Evolutionary conservation across 75 land plant species (phyloP), one percentile per base, ranked within the genome.

Genomic region (Pinus tabuliformis): DNA sequence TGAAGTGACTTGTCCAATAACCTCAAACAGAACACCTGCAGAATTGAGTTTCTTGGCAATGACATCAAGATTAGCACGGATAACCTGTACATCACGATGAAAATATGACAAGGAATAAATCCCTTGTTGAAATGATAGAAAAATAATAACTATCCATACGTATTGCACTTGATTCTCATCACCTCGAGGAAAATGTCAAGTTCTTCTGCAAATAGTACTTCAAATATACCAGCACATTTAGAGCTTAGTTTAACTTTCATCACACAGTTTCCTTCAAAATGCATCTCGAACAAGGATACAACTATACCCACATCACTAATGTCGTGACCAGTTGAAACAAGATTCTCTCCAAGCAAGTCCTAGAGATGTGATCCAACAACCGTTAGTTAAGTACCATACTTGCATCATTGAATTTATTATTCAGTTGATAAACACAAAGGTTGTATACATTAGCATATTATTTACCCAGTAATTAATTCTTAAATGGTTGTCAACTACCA

Each of bases 1-100:
- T 22, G 77, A 30, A 39, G 86, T 91, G 3, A 92, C 95, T 70
- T 83, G 78, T 56, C 99, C 99, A 83, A 94, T 89, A 16, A 90
- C 78, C 42, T 85, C 85, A 76, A 84, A 81, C 58, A 73, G 64
- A 39, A 96, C 78, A 59, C 88, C 91, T 33, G 63, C 81, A 62
- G 42, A 64, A 7, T 64, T 18, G n/a, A 96, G 83, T 59, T 85
- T 85, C 22, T 73, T 61, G 36, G 65, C 39, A n/a, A 94, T 84
- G 4, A 42, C 66, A 24, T 90, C 90, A 59, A 85, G 24, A 56
- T 90, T 80, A 24, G 70, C 64, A 71, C 70, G 76, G 75, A 82
- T 81, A 3, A 96, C 87, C 88, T 86, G 76, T n/a, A 18, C 49
- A 39, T 73, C 45, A 16, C 39, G 45, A 78, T 72, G 3, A 49